Conservation (phyloP, 2,329 filamentous ascomycete species). For the Grosmannia penicillata region DNA sequence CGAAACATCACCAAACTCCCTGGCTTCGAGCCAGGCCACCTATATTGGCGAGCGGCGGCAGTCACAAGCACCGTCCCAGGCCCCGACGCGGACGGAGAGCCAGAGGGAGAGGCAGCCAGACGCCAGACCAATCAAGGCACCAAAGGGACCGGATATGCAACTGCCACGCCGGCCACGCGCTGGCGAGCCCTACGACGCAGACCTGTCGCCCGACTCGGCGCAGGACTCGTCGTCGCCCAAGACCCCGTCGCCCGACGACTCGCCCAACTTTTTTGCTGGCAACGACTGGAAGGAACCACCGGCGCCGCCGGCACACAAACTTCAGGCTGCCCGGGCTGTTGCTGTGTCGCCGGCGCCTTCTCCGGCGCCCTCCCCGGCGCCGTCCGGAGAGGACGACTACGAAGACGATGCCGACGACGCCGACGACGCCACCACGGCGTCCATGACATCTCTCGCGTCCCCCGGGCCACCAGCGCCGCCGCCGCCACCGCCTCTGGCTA, state of each 20-base stretch:
- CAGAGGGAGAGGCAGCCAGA: no score
- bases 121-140: no score
- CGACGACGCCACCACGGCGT: conserved; percentile 1
- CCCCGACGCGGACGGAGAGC: neutral
- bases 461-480: conserved; percentile 48
- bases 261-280: conserved; percentile 6
- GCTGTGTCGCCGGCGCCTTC: conserved; percentile 18
- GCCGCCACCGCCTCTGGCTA: conserved; percentile 59
- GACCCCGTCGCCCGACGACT: conserved; percentile 33
- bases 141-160: no score
- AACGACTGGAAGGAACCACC: neutral
- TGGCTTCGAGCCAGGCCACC: conserved; percentile 43
- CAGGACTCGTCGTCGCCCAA: conserved; percentile 44
- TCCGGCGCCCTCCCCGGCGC: conserved; percentile 1
- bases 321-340: neutral
- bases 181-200: conserved; percentile 25
- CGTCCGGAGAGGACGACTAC: neutral
- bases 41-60: conserved; percentile 13
- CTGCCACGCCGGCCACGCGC: conserved; percentile 11
- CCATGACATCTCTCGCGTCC: conserved; percentile 12
- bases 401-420: neutral
- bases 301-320: neutral
- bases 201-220: conserved; percentile 34
- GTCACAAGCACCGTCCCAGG: neutral
- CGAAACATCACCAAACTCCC: conserved; percentile 28